Conservation (phyloP, 1,284 basidiomycete genomes). For the Rhodotorula glutinis region DNA sequence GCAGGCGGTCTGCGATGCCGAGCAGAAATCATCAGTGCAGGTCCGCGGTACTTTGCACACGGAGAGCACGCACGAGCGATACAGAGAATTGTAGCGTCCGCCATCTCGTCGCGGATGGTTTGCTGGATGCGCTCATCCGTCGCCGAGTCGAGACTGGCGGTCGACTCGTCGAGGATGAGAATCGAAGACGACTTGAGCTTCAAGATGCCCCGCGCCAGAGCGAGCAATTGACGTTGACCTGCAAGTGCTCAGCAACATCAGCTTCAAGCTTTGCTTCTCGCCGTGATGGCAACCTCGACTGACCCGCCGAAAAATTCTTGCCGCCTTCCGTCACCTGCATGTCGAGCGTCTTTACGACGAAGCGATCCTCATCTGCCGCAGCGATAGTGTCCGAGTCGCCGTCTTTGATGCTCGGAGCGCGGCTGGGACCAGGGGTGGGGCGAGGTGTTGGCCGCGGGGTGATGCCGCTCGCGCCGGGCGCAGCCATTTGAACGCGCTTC, state of each 20-base stretch:
- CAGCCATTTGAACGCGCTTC: constrained; percentile 52
- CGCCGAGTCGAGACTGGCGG: constrained; percentile 48
- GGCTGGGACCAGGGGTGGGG: constrained; percentile 15
- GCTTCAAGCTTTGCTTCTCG: neutral
- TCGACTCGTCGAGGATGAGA: constrained; percentile 57
- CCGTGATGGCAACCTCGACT: neutral
- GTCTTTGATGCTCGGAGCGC: constrained; percentile 4
- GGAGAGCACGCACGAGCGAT: constrained; percentile 35
- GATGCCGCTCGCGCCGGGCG: constrained; percentile 13
- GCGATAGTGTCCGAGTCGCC: constrained; percentile 6
- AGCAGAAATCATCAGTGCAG: too few relatives aligned
- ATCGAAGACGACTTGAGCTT: constrained; percentile 55
- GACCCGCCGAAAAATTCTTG: constrained; percentile 54
- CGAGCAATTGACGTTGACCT: constrained; percentile 56
- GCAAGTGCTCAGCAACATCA: neutral
- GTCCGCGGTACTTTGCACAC: too few relatives aligned
- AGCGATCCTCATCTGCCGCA: constrained; percentile 46
- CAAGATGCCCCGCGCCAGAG: constrained; percentile 56
- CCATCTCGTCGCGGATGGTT: constrained; percentile 50
- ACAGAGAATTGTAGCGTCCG: constrained; percentile 48
- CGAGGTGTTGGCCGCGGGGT: constrained; percentile 12
- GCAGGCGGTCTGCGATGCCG: constrained; percentile 53
- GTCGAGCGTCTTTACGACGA: constrained; percentile 53
- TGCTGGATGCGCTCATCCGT: constrained; percentile 53
- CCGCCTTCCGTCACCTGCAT: constrained; percentile 55